These are phyloP conservation scores for Monosporozyma unispora DNA, from an alignment of 805 yeast species.

Conservation along the genomic window DNA sequence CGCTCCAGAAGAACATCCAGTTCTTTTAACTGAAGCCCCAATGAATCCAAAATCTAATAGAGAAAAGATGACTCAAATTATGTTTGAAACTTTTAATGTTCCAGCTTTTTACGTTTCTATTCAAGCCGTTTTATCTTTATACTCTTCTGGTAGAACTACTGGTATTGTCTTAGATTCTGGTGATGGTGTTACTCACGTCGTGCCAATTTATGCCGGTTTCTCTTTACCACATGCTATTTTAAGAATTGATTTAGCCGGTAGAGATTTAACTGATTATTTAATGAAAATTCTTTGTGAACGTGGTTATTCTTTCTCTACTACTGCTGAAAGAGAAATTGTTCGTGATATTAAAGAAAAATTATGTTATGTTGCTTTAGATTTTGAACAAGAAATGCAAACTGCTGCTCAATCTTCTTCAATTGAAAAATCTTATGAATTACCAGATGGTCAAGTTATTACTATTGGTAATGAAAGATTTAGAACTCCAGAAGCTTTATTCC, in stretches of 20 bases:
- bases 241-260: slow-evolving; percentile 99
- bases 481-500: slow-evolving; percentile 99
- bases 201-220: slow-evolving; percentile 99
- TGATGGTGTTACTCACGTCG: slow-evolving; percentile 99
- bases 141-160: slow-evolving; percentile 99
- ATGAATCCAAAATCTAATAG: slow-evolving; percentile 99
- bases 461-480: slow-evolving; percentile 99
- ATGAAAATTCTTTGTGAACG: slow-evolving; percentile 98
- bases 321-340: slow-evolving; percentile 97
- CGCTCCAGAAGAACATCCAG: slow-evolving; percentile 99
- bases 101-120: slow-evolving; percentile 99
- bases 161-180: slow-evolving; percentile 99
- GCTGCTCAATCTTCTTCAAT: slow-evolving; percentile 96
- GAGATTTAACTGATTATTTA: slow-evolving; percentile 98
- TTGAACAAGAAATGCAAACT: slow-evolving; percentile 98
- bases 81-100: slow-evolving; percentile 98
- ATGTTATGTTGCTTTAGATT: slow-evolving; percentile 98
- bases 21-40: slow-evolving; percentile 98
- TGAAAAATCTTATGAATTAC: slow-evolving; percentile 98
- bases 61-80: slow-evolving; percentile 99
- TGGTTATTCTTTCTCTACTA: slow-evolving; percentile 97
- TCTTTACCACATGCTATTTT: slow-evolving; percentile 96
- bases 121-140: slow-evolving; percentile 96
- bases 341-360: slow-evolving; percentile 91
- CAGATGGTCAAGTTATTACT: slow-evolving; percentile 99